Evolutionary conservation across 805 yeast genomes (phyloP).

Genomic region (Peterozyma toletana): DNA sequence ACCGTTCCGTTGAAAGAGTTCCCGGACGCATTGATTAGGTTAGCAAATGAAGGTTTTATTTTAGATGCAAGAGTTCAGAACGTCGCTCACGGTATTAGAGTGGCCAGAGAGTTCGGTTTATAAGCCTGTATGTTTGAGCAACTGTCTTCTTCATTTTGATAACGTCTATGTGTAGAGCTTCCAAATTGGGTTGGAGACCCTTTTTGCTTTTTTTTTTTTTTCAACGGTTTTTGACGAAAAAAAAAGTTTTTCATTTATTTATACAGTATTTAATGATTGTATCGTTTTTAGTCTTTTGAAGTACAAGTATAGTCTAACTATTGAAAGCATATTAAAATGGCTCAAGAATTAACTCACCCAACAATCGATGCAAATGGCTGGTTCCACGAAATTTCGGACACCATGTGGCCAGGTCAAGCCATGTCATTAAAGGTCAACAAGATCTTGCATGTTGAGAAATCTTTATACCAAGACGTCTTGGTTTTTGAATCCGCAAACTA

Average conservation of each 20-base stretch:
- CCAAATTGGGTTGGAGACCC: no score
- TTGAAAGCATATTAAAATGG: neutral
- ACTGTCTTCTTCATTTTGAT: no score
- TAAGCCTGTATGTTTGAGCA: no score
- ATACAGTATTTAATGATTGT: neutral
- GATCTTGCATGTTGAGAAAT: slow-evolving; percentile 75
- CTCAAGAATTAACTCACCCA: slow-evolving; percentile 41
- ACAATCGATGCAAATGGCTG: slow-evolving; percentile 71
- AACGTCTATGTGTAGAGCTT: no score
- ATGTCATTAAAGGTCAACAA: slow-evolving; percentile 85
- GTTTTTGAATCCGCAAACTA: slow-evolving; percentile 90
- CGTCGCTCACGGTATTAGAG: slow-evolving; percentile 71
- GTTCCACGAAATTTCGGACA: slow-evolving; percentile 92
- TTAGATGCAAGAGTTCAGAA: slow-evolving; percentile 86
- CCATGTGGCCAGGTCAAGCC: slow-evolving; percentile 99
- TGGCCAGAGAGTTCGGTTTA: slow-evolving; percentile 30
- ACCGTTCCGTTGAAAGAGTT: slow-evolving; percentile 56
- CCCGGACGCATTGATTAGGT: slow-evolving; percentile 41
- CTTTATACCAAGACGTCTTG: slow-evolving; percentile 88
- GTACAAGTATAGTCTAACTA: neutral
- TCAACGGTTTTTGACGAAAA: no score
- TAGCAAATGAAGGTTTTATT: slow-evolving; percentile 60
- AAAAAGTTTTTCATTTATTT: neutral
- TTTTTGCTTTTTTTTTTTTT: no score
- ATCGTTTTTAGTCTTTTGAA: neutral